phyloP scores from a whole-genome alignment of 768 basidiomycete genomes.

The Podaxis sp. region DNA sequence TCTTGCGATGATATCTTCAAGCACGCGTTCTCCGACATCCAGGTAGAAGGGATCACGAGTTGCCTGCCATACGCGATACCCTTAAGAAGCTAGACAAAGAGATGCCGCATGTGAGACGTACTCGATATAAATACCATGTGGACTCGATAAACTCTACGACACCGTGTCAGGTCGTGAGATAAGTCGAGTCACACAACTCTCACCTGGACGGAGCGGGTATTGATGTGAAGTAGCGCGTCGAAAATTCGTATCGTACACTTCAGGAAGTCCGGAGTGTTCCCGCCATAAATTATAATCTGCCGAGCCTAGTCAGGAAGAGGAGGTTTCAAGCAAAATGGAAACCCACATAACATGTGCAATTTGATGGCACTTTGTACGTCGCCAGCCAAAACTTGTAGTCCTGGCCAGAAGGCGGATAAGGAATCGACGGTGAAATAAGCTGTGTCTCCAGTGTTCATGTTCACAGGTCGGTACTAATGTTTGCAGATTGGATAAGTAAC shows the following conservation, averaged over 20 bases:
- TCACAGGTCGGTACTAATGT: constrained; percentile 78
- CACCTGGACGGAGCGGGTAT: constrained; percentile 79
- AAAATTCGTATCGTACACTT: constrained; percentile 84
- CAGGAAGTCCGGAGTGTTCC: constrained; percentile 84
- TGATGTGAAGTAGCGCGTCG: constrained; percentile 72
- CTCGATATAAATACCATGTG: constrained; percentile 93
- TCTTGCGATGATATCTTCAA: constrained; percentile 72
- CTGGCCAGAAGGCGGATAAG: constrained; percentile 96
- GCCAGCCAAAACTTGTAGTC: constrained; percentile 83
- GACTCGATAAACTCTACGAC: constrained; percentile 89
- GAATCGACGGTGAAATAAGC: constrained; percentile 87
- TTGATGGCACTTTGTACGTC: constrained; percentile 90
- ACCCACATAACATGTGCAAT: constrained; percentile 83
- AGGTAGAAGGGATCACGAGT: constrained; percentile 93
- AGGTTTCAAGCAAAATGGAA: background rate
- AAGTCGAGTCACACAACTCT: constrained; percentile 11
- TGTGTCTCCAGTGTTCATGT: constrained; percentile 74
- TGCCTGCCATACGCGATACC: constrained; percentile 50
- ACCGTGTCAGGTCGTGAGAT: background rate
- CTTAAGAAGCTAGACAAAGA: background rate
- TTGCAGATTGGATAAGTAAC: background rate
- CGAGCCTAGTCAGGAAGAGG: background rate
- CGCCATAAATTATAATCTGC: constrained; percentile 93
- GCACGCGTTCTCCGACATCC: constrained; percentile 82
- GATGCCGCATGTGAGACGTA: constrained; percentile 32